Percentiles rank a stretch among this genome's conserved stretches.
Conservation (phyloP, 2,329 filamentous ascomycete genomes). For the Daldinia eschscholtzii region DNA sequence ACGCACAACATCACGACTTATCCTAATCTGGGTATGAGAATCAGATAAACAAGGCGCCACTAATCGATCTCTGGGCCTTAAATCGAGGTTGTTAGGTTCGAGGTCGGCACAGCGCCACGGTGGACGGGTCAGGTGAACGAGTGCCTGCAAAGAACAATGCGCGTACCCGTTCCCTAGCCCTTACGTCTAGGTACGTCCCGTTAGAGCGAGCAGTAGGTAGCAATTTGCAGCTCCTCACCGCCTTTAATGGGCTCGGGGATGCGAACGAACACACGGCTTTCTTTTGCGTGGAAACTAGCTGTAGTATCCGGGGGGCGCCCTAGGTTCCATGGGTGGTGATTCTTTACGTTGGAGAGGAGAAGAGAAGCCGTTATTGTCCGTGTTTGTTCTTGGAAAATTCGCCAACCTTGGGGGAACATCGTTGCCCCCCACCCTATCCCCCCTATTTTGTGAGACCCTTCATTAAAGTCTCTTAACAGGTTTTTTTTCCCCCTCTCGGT, state of each 20-base stretch:
- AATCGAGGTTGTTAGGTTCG: not conserved
- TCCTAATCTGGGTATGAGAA: not conserved
- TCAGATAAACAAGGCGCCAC: constrained; percentile 6
- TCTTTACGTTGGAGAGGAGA: not conserved
- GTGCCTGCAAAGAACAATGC: constrained; percentile 38
- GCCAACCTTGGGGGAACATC: not conserved
- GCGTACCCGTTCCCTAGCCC: constrained; percentile 25
- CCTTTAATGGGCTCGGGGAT: not conserved
- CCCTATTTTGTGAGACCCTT: constrained; percentile 4
- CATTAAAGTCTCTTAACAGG: not conserved
- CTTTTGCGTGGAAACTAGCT: constrained; percentile 1
- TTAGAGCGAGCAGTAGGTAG: constrained; percentile 4
- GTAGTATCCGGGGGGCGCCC: constrained; percentile 12
- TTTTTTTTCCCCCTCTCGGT: not conserved
- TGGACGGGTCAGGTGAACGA: constrained; percentile 39
- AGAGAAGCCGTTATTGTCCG: not conserved
- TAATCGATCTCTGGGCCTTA: not conserved
- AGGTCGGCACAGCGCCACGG: not conserved
- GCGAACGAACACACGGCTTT: not conserved
- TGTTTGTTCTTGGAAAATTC: not conserved
- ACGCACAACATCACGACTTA: not conserved
- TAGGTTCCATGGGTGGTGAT: not conserved
- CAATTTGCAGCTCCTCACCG: constrained; percentile 10
- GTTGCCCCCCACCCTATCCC: not conserved
- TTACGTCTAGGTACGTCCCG: not conserved